Base-by-base conservation (phyloP, 2,329 filamentous ascomycete genomes). In the Amesomyces nigricolor region DNA sequence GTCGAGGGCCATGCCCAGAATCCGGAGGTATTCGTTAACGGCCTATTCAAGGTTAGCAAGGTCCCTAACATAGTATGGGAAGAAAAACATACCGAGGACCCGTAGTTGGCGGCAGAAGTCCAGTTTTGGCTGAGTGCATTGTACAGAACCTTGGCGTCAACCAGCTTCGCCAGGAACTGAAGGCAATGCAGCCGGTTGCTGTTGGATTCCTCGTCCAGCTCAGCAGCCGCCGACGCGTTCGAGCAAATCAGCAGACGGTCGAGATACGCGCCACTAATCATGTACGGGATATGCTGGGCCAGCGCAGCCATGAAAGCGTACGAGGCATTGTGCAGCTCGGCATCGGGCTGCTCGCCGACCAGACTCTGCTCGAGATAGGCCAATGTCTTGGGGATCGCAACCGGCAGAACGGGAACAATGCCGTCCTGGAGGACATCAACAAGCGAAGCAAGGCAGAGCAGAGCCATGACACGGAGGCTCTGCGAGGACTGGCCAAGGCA, bases 371-470 rank as follows among this genome's bases (percentile, higher is more conserved):
- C 76, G 47, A 97, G 78, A 62, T 95, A 87, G 5, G 77, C 71
- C 44, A 96, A 78, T 0, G 87, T 81, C 60, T 82, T 85, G 0
- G 86, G 83, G 40, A 96, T 81, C 0, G 90, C 85, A 22, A 78
- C 78, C 0, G 92, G 90, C 17, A 97, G 75, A 0, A 96, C 78
- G 0, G 91, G 88, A 17, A 97, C 87, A 57, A 95, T 87, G 11
- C 86, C 87, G 61, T 96, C 90, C 56, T 88, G 86, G 39, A 97
- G 76, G 8, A 96, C 90, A 63, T 96, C 90, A 4, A 95, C 85
- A 64, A 95, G 82, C 1, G 91, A 96, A 3, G 92, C 87, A 55
- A 99, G 79, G 67, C 91, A 96, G 47, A 96, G 75, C 45, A 96
- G 75, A n/a, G 90, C 89, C 76, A 95, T 88, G 57, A 92, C 80